Evolutionary conservation across 2,329 filamentous ascomycete species (phyloP).

Genomic region (Fusarium armeniacum): DNA sequence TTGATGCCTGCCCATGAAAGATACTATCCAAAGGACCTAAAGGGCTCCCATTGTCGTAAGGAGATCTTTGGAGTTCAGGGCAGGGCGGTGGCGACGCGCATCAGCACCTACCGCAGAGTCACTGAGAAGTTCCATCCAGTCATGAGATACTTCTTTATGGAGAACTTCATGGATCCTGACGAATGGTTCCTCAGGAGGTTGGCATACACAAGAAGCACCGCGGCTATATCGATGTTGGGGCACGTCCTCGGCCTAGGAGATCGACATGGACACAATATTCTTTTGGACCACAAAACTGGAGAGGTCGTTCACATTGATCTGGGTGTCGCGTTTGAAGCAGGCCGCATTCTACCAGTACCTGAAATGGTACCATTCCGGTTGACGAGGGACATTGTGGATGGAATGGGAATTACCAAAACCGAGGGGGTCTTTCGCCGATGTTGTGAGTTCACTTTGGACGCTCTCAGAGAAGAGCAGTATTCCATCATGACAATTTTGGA

Average conservation of each 20-base stretch:
- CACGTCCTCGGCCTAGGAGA: slow-evolving; percentile 94
- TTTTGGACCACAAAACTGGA: slow-evolving; percentile 88
- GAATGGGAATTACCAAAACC: slow-evolving; percentile 94
- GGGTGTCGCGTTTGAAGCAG: slow-evolving; percentile 96
- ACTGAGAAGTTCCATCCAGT: slow-evolving; percentile 89
- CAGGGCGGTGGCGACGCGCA: slow-evolving; percentile 76
- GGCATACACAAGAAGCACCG: slow-evolving; percentile 93
- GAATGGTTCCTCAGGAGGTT: slow-evolving; percentile 94
- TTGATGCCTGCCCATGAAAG: slow-evolving; percentile 89
- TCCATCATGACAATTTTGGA: slow-evolving; percentile 99
- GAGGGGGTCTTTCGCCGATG: slow-evolving; percentile 98
- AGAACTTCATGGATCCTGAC: slow-evolving; percentile 92
- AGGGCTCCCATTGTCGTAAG: slow-evolving; percentile 80
- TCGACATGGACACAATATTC: slow-evolving; percentile 95
- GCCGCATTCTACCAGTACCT: slow-evolving; percentile 92
- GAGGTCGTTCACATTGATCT: slow-evolving; percentile 98
- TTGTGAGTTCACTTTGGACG: slow-evolving; percentile 97
- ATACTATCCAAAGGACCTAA: slow-evolving; percentile 89
- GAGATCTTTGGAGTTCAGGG: slow-evolving; percentile 81
- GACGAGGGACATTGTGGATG: slow-evolving; percentile 94
- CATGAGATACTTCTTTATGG: slow-evolving; percentile 97
- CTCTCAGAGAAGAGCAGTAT: slow-evolving; percentile 93
- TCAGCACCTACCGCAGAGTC: slow-evolving; percentile 82
- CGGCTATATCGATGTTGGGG: slow-evolving; percentile 94
- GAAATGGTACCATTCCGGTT: slow-evolving; percentile 96